Base-by-base conservation (phyloP, 257 asterid genomes). In the Haberlea rhodopensis region DNA sequence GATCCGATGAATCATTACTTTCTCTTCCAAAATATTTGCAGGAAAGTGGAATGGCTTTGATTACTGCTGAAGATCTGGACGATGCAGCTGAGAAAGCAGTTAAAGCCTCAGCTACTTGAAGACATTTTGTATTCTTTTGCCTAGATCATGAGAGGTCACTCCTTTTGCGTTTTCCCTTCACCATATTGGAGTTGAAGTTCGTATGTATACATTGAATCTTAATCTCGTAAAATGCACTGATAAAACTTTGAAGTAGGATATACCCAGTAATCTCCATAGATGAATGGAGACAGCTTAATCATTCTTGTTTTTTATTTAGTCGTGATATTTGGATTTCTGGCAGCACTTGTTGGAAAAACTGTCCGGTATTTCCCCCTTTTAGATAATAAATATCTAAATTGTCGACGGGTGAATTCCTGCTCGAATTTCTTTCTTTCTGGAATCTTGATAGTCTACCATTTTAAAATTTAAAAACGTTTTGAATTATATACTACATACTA, bases 31-130 rank as follows among this genome's bases (percentile, higher is more conserved):
- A 59, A 25, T 53, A 58, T 68, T 67, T 63, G 55, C 87, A 91
- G 96, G 96, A 91, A 81, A 91, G 96, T 75, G 96, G 96, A 29
- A 74, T 91, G 98, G 53, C 85, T 10, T 73, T 88, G 71, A 88
- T 91, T 34, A 88, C 95, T 69, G 98, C 96, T 5, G 96, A 88
- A 71, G 98, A 91, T 86, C 75, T 91, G 80, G 96, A 91, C 23
- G 96, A 91, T 53, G 98, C 95, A 22, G 96, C 98, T 46, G 91
- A 87, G 76, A 91, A 86, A 81, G 96, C 96, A 58, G 98, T 88
- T 67, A 91, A 88, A 75, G 82, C 49, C 49, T 69, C 69, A 27
- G 63, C 78, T 66, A 71, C 67, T 65, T 73, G 78, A 71, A 57
- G 61, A 68, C 63, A 31, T n/a, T 37, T 13, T 18, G 4, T 37